Base-by-base conservation (phyloP, 768 basidiomycete species). In the Ramaria sp. region DNA sequence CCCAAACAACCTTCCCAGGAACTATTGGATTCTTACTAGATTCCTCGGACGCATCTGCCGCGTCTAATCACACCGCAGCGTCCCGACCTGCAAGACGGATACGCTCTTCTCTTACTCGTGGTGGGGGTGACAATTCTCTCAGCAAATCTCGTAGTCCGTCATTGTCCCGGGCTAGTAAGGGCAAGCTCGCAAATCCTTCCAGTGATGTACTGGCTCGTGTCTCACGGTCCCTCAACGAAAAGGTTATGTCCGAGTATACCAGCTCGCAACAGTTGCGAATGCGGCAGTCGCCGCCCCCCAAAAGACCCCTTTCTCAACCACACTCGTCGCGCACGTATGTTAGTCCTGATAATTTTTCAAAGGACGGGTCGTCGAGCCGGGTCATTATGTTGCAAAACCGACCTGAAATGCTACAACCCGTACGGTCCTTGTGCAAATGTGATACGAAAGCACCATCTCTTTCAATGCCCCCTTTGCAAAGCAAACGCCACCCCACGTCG, bases 141-240 rank as follows among this genome's bases (percentile, higher is more conserved):
- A n/a, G 10, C 45, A 27, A 24, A 30, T 20, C 48, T 16, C 6
- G n/a, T 5, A 50, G 48, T 50, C 32, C 27, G 3, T 13, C 28
- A 8, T 20, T 36, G 30, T 50, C 27, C 32, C 16, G 6, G 45
- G 18, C 16, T 47, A 18, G 34, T 30, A 30, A 32, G 47, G 53
- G 42, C 12, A 47, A 45, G 28, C 8, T 22, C 34, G 16, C 25
- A 16, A 37, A 37, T 24, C 20, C 34, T 9, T 32, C 41, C 34
- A 55, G 43, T 24, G 36, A 45, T 24, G 34, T 47, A 20, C 43
- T 55, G 22, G 18, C 44, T 3, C 42, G 44, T 9, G 53, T 55
- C 2, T 55, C 53, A 12, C 53, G 42, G 15, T 55, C 53, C 32
- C 45, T 55, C 13, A 55, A 55, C 53, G 42, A 55, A 18, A 55